Conservation (phyloP, 306 rosid species). For the Quercus aquifolioides region DNA sequence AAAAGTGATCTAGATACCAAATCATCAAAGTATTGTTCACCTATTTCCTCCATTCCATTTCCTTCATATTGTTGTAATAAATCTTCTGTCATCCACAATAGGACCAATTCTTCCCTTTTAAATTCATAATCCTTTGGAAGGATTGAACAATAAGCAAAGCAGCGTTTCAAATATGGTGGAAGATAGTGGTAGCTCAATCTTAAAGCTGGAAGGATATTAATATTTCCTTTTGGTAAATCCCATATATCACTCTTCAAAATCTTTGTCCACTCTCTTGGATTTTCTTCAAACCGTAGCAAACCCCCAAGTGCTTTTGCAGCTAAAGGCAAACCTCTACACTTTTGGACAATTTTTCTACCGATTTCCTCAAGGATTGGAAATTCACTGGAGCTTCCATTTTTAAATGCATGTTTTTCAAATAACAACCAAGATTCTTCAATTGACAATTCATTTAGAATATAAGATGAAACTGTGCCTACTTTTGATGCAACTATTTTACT, state of each 20-base stretch:
- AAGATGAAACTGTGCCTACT: background rate
- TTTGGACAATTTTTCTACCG: constrained; percentile 9
- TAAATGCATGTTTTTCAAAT: constrained; percentile 11
- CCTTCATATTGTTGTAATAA: background rate
- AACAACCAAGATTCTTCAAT: background rate
- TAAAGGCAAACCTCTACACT: constrained; percentile 12
- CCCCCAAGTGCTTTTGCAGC: constrained; percentile 20
- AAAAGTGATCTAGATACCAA: constrained; percentile 15
- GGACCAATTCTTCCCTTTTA: background rate
- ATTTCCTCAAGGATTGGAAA: background rate
- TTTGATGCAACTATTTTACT: background rate
- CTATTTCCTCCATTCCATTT: constrained; percentile 6
- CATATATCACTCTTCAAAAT: constrained; percentile 3
- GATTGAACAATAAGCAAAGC: constrained; percentile 18
- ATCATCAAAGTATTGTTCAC: background rate
- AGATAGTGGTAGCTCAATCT: constrained; percentile 10
- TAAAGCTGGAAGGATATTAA: background rate
- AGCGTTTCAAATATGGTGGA: background rate
- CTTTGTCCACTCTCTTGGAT: background rate
- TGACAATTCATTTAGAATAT: background rate
- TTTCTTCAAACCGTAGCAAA: background rate
- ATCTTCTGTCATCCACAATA: constrained; percentile 19
- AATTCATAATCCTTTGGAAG: background rate
- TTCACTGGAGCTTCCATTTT: background rate
- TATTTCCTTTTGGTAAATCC: background rate